Conservation (phyloP, 2,329 filamentous ascomycete genomes). For the Alternaria arbusti region DNA sequence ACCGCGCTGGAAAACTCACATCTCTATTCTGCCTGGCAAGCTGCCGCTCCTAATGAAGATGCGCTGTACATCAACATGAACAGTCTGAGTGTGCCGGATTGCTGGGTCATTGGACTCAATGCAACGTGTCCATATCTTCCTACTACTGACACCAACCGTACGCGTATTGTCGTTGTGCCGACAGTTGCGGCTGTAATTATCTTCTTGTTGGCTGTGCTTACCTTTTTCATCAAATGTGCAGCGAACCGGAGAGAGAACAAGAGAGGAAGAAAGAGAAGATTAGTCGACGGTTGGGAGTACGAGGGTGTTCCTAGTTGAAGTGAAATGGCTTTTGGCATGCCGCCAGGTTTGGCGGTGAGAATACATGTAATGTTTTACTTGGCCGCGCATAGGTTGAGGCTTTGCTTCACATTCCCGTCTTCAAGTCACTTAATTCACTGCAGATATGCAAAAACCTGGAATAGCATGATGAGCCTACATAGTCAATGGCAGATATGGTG, state of each 20-base stretch:
- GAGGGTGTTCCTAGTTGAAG: slow-evolving; percentile 66
- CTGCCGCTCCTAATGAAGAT: slow-evolving; percentile 10
- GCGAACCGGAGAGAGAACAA: slow-evolving; percentile 63
- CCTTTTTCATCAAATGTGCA: slow-evolving; percentile 69
- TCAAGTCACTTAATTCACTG: neutral
- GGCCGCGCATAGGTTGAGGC: neutral
- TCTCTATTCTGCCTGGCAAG: slow-evolving; percentile 49
- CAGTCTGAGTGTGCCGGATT: slow-evolving; percentile 60
- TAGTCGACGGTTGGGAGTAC: slow-evolving; percentile 66
- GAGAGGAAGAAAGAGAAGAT: slow-evolving; percentile 57
- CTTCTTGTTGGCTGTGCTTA: slow-evolving; percentile 65
- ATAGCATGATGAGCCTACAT: neutral
- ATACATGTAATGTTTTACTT: neutral
- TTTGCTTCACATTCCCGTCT: neutral
- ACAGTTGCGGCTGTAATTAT: slow-evolving; percentile 69
- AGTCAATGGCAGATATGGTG: neutral
- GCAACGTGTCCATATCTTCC: slow-evolving; percentile 64
- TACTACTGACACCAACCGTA: slow-evolving; percentile 51
- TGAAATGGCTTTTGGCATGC: neutral
- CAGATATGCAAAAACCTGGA: neutral
- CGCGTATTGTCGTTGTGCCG: slow-evolving; percentile 63
- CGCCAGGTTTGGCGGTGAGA: neutral
- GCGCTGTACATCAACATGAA: slow-evolving; percentile 67
- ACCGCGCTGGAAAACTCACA: slow-evolving; percentile 70
- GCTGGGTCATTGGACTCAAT: slow-evolving; percentile 66